phyloP scores from a whole-genome alignment of 108 stramenopile genomes.

The Stephanodiscus triporus region DNA sequence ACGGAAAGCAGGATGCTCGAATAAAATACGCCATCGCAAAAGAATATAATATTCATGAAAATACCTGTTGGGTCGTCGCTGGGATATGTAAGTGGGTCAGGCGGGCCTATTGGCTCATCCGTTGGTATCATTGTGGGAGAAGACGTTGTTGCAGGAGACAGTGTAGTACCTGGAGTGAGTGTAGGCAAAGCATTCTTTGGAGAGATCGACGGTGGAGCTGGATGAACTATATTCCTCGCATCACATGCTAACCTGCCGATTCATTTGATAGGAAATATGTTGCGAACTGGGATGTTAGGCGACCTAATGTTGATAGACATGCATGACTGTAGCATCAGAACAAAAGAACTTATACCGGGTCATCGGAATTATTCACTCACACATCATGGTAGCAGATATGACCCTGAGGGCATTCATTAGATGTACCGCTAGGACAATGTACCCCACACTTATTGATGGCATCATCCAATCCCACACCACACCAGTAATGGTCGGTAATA shows the following conservation, averaged over 20 bases:
- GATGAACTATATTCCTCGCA: constrained; percentile 29
- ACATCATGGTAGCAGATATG: constrained; percentile 35
- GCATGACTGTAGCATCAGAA: not conserved
- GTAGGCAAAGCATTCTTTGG: constrained; percentile 10
- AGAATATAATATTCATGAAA: not conserved
- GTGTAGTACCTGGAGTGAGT: not conserved
- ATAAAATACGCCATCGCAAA: not conserved
- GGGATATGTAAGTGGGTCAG: constrained; percentile 40
- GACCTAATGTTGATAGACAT: not conserved
- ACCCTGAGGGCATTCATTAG: constrained; percentile 22
- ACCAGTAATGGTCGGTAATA: constrained; percentile 44
- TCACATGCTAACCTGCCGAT: constrained; percentile 25
- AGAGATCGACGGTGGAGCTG: constrained; percentile 9
- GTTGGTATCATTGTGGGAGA: constrained; percentile 47
- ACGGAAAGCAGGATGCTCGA: not conserved
- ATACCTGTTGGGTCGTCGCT: constrained; percentile 32
- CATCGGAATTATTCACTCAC: constrained; percentile 10
- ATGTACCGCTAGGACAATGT: constrained; percentile 39
- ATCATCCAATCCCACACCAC: constrained; percentile 38
- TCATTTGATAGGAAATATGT: not conserved
- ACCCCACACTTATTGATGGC: constrained; percentile 27
- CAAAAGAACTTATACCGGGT: not conserved
- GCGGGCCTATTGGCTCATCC: constrained; percentile 45
- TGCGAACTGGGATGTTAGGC: not conserved
- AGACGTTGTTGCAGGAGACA: not conserved